phyloP scores from a whole-genome alignment of 2,329 filamentous ascomycete genomes.

The Alternaria infectoria region DNA sequence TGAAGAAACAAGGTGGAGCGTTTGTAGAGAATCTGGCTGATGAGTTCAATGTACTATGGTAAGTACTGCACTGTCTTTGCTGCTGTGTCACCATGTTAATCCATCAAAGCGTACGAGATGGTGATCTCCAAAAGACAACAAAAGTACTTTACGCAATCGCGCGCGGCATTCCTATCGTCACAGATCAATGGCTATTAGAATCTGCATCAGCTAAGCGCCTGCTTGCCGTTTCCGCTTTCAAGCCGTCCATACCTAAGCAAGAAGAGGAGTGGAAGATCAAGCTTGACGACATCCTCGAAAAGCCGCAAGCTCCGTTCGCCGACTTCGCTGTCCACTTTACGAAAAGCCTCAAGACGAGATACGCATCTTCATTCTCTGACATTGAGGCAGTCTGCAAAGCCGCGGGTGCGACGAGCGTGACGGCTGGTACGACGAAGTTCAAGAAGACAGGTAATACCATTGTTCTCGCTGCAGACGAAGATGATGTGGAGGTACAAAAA shows the following conservation, averaged over 20 bases:
- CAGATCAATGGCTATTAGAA: slow-evolving; percentile 54
- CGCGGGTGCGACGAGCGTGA: slow-evolving; percentile 47
- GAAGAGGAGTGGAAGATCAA: slow-evolving; percentile 51
- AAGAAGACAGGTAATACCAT: slow-evolving; percentile 35
- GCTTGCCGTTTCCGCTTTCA: slow-evolving; percentile 43
- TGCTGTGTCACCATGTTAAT: slow-evolving; percentile 18
- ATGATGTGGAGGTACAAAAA: slow-evolving; percentile 44
- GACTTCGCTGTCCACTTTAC: slow-evolving; percentile 60
- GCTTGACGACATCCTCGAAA: slow-evolving; percentile 38
- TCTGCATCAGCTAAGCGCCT: slow-evolving; percentile 46
- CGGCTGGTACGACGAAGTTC: slow-evolving; percentile 23
- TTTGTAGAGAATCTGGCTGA: slow-evolving; percentile 42
- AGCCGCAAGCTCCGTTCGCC: slow-evolving; percentile 52
- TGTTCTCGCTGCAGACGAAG: slow-evolving; percentile 47
- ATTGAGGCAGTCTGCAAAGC: slow-evolving; percentile 48
- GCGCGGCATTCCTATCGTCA: slow-evolving; percentile 54
- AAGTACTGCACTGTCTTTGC: slow-evolving; percentile 14
- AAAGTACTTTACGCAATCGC: slow-evolving; percentile 55
- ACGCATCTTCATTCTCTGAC: slow-evolving; percentile 42
- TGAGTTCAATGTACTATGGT: slow-evolving; percentile 43
- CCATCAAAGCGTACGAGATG: slow-evolving; percentile 45
- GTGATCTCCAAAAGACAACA: slow-evolving; percentile 50
- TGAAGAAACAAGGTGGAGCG: slow-evolving; percentile 41
- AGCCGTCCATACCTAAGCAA: slow-evolving; percentile 39
- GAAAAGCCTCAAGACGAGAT: slow-evolving; percentile 42